A percentile compares a stretch with the other conserved stretches of the same genome.
Conservation (phyloP, 805 yeast species). For the Teunomyces lycoperdinae region DNA sequence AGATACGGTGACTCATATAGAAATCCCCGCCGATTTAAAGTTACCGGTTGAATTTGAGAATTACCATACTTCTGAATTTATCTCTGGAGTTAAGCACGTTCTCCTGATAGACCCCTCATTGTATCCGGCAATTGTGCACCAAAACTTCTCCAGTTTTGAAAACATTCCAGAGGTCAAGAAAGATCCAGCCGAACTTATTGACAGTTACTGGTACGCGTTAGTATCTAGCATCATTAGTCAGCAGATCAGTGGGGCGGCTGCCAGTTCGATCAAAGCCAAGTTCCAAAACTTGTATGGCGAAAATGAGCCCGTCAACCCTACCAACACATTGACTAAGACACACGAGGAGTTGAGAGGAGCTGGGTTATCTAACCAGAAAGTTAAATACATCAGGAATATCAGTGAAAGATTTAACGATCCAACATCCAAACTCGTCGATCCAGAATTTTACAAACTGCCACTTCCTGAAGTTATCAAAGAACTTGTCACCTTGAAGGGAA, state of each 20-base stretch:
- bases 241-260: constrained; percentile 81
- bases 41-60: constrained; percentile 27
- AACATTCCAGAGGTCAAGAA: constrained; percentile 1
- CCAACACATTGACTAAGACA: constrained; percentile 36
- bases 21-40: constrained; percentile 5
- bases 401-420: constrained; percentile 50
- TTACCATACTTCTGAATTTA: constrained; percentile 32
- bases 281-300: constrained; percentile 34
- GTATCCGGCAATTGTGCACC: constrained; percentile 30
- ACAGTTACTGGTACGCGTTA: constrained; percentile 35
- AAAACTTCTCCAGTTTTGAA: constrained; percentile 25
- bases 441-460: constrained; percentile 36
- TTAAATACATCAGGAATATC: constrained; percentile 56
- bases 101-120: constrained; percentile 31
- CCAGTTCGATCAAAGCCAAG: constrained; percentile 55
- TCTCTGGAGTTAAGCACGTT: constrained; percentile 29
- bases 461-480: constrained; percentile 48
- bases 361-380: constrained; percentile 71
- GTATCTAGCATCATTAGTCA: constrained; percentile 56
- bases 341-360: constrained; percentile 52
- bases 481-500: constrained; percentile 59
- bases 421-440: constrained; percentile 26
- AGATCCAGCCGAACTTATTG: constrained; percentile 17
- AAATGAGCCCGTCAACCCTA: constrained; percentile 50
- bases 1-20: constrained; percentile 9